Evolutionary conservation across 176 grass and related monocot species (phyloP).

Genomic region (Aegilops sharonensis): DNA sequence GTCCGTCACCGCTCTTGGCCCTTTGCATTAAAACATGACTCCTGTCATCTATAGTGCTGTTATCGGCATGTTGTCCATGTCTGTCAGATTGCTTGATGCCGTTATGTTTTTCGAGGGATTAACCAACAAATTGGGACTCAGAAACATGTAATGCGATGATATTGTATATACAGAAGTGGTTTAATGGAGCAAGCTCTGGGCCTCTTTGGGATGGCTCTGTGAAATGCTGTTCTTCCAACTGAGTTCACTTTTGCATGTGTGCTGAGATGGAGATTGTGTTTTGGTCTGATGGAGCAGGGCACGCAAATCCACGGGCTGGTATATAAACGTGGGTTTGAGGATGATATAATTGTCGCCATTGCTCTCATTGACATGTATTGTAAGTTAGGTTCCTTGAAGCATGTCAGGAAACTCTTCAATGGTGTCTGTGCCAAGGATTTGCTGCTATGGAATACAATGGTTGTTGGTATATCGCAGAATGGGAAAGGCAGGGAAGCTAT

Average conservation of each 20-base stretch:
- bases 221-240: conserved; percentile 59
- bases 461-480: conserved; percentile 62
- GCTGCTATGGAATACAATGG: conserved; percentile 73
- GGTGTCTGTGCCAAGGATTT: conserved; percentile 50
- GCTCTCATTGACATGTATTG: conserved; percentile 72
- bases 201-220: conserved; percentile 48
- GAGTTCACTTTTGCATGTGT: conserved; percentile 73
- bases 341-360: conserved; percentile 56
- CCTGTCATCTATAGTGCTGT: conserved; percentile 58
- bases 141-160: conserved; percentile 66
- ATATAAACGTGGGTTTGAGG: conserved; percentile 66
- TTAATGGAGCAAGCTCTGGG: conserved; percentile 45
- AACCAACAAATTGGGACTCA: conserved; percentile 39
- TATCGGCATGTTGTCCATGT: conserved; percentile 61
- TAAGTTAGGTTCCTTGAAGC: conserved; percentile 65
- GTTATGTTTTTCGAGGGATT: conserved; percentile 49
- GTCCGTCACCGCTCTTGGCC: conserved; percentile 45
- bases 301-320: conserved; percentile 69
- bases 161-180: conserved; percentile 50
- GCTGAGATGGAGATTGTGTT: conserved; percentile 60
- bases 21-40: conserved; percentile 60
- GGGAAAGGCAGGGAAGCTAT: conserved; percentile 74
- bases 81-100: conserved; percentile 55
- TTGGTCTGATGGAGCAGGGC: conserved; percentile 57
- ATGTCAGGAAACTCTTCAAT: conserved; percentile 50